Evolutionary conservation across 768 basidiomycete species (phyloP).

Genomic region (Lactarius sp.): DNA sequence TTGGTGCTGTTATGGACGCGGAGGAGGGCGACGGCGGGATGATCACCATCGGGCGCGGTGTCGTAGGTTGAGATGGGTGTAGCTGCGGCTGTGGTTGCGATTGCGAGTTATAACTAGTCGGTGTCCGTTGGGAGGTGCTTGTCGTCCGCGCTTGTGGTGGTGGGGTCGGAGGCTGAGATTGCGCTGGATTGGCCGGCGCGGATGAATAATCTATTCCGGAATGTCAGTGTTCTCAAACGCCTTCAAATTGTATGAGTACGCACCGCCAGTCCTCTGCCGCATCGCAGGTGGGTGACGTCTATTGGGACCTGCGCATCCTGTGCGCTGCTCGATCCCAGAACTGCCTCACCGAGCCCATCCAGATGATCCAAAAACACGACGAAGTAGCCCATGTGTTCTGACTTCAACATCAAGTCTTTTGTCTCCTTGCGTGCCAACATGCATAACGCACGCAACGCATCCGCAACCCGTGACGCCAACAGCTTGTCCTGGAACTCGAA

Average conservation of each 20-base stretch:
- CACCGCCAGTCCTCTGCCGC: conserved; percentile 11
- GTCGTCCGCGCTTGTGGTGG: background rate
- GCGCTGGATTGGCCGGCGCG: background rate
- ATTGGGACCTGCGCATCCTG: background rate
- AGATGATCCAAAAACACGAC: conserved; percentile 12
- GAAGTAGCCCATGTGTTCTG: conserved; percentile 13
- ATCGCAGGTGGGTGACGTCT: conserved; percentile 15
- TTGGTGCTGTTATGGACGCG: background rate
- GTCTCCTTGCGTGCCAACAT: conserved; percentile 19
- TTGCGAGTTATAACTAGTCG: background rate
- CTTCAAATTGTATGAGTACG: background rate
- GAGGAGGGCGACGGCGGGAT: background rate
- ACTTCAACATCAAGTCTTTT: conserved; percentile 23
- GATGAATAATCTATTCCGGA: background rate
- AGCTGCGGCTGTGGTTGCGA: no score
- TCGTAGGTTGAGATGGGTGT: no score
- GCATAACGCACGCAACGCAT: conserved; percentile 10
- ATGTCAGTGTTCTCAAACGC: background rate
- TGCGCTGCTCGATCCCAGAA: background rate
- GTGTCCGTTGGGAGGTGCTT: background rate
- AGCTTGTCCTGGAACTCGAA: conserved; percentile 14
- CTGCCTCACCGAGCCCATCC: conserved; percentile 8
- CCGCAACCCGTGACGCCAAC: conserved; percentile 2
- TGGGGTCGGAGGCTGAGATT: background rate
- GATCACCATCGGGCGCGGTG: background rate